Conservation (phyloP, 1,284 basidiomycete species). For the Pseudozyma sp. region DNA sequence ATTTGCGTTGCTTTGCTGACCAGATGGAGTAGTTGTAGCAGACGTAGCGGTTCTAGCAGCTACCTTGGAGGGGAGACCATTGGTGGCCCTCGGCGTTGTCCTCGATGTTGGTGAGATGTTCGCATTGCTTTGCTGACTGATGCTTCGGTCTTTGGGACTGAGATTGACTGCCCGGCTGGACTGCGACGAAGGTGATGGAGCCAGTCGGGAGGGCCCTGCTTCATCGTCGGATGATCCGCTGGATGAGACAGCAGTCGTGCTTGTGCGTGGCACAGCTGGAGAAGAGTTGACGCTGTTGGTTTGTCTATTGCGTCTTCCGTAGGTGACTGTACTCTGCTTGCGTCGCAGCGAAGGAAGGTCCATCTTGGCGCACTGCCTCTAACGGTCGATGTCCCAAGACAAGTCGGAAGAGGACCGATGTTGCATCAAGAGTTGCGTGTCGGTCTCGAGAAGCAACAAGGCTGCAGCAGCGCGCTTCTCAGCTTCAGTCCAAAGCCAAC, state of each 20-base stretch:
- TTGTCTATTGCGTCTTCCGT: slow-evolving; percentile 29
- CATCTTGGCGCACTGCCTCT: slow-evolving; percentile 3
- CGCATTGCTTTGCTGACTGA: not conserved
- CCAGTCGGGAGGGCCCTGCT: slow-evolving; percentile 1
- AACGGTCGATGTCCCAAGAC: not conserved
- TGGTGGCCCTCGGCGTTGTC: not conserved
- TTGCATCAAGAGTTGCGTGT: not conserved
- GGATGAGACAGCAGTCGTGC: slow-evolving; percentile 2
- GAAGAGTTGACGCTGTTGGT: slow-evolving; percentile 13
- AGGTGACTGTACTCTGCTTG: slow-evolving; percentile 31
- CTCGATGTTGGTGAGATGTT: slow-evolving; percentile 4
- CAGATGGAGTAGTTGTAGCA: slow-evolving; percentile 7
- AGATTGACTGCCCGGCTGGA: not conserved
- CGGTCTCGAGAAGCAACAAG: too few species aligned
- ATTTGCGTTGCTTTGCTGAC: not conserved
- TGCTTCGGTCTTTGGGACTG: slow-evolving; percentile 2
- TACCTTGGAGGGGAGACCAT: not conserved
- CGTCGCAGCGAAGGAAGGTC: slow-evolving; percentile 27
- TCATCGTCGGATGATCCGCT: slow-evolving; percentile 34
- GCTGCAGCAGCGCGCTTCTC: too few species aligned
- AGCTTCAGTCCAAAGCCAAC: not conserved
- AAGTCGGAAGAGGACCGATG: not conserved
- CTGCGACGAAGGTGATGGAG: slow-evolving; percentile 12
- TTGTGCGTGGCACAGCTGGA: slow-evolving; percentile 12
- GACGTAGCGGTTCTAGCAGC: not conserved